Evolutionary conservation across 768 basidiomycete species (phyloP).

Genomic region (Polyporus arcularius): DNA sequence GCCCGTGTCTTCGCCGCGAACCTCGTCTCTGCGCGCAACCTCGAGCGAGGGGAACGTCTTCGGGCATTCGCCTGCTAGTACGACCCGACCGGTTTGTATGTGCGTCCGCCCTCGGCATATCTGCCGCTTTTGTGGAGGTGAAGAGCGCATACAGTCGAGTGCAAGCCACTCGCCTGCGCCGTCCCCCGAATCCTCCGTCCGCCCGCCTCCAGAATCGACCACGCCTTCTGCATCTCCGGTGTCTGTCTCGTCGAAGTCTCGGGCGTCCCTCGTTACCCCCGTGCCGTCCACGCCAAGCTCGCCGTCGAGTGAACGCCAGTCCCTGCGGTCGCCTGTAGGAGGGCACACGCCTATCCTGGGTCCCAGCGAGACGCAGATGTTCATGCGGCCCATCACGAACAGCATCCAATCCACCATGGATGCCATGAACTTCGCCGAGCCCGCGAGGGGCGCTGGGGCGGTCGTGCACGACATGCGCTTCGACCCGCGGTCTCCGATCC

Average conservation of each 20-base stretch:
- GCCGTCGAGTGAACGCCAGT: neutral
- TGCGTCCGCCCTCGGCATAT: constrained; percentile 2
- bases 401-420: neutral
- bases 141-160: neutral
- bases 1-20: neutral
- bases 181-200: neutral
- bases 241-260: neutral
- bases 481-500: constrained; percentile 20
- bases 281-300: neutral
- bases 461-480: constrained; percentile 6
- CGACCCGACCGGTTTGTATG: neutral
- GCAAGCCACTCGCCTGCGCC: neutral
- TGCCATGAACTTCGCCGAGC: neutral
- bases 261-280: neutral
- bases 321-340: neutral
- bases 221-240: neutral
- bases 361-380: neutral
- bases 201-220: too few species aligned
- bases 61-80: neutral
- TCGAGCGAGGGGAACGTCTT: neutral
- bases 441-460: neutral
- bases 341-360: constrained; percentile 9
- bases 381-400: neutral
- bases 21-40: neutral
- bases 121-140: constrained; percentile 7